These are phyloP conservation scores for Phytophthora kernoviae DNA, from an alignment of 352 stramenopile species.

Conservation along the genomic window DNA sequence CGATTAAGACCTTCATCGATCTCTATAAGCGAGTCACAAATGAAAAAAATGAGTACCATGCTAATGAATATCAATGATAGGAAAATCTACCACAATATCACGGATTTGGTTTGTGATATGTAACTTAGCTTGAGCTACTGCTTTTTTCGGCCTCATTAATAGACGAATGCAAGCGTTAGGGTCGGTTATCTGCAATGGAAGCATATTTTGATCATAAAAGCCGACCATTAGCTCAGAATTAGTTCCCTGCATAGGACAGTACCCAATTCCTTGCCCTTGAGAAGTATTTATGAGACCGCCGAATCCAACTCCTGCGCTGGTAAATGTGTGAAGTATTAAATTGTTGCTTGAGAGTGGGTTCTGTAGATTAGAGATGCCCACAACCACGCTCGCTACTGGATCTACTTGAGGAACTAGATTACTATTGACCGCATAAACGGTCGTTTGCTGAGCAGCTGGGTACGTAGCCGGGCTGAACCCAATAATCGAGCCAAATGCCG, in stretches of 20 bases:
- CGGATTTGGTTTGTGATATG: constrained; percentile 21
- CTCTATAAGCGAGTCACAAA: constrained; percentile 22
- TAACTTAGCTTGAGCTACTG: too few species aligned
- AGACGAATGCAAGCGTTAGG: constrained; percentile 26
- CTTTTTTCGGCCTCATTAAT: constrained; percentile 26
- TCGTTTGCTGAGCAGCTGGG: constrained; percentile 7
- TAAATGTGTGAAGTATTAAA: constrained; percentile 24
- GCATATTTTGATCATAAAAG: constrained; percentile 22
- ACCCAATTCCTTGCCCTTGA: constrained; percentile 19
- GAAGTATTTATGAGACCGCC: constrained; percentile 16
- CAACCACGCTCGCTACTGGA: constrained; percentile 7
- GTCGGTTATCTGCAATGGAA: constrained; percentile 16
- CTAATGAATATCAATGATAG: constrained; percentile 27
- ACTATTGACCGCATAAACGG: constrained; percentile 19
- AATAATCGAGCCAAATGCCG: constrained; percentile 16
- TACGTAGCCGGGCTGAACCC: constrained; percentile 10
- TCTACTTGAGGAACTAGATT: constrained; percentile 20
- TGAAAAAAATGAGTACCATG: constrained; percentile 14
- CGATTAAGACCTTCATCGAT: constrained; percentile 21
- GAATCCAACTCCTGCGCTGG: constrained; percentile 19
- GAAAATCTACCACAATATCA: constrained; percentile 21
- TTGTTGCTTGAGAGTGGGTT: constrained; percentile 27
- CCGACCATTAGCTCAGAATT: constrained; percentile 10
- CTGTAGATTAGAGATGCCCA: constrained; percentile 14
- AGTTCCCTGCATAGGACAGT: too few species aligned